Evolutionary conservation across 192 early-diverging fungal species (phyloP).

Genomic region (Chytriomyces sp.): DNA sequence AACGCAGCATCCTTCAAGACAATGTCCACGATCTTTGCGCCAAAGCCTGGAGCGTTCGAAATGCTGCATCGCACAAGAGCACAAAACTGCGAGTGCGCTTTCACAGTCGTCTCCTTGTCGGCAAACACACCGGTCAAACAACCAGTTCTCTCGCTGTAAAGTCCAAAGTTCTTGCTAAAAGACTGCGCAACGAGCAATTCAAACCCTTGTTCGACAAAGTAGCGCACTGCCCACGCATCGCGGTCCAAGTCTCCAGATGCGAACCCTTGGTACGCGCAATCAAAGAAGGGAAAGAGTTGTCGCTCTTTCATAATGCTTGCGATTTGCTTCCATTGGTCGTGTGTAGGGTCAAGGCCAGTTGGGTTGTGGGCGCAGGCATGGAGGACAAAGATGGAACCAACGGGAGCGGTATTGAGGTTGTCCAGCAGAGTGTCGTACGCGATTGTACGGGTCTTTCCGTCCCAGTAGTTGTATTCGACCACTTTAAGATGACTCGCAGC

Average conservation of each 20-base stretch:
- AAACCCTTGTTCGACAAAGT: conserved; percentile 90
- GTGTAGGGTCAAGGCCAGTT: conserved; percentile 95
- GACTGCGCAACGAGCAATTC: conserved; percentile 91
- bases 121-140: conserved; percentile 77
- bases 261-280: conserved; percentile 99
- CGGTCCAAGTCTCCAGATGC: conserved; percentile 88
- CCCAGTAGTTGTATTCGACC: conserved; percentile 88
- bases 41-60: conserved; percentile 89
- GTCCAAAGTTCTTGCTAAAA: conserved; percentile 98
- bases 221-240: conserved; percentile 91
- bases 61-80: conserved; percentile 81
- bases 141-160: conserved; percentile 92
- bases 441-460: conserved; percentile 75
- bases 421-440: conserved; percentile 78
- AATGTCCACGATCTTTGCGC: conserved; percentile 81
- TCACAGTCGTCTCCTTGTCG: conserved; percentile 51
- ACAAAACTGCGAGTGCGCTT: conserved; percentile 78
- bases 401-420: conserved; percentile 70
- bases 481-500: conserved; percentile 79
- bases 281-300: conserved; percentile 92
- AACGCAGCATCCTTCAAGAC: conserved; percentile 82
- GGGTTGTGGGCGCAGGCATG: conserved; percentile 99
- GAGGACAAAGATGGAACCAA: conserved; percentile 82
- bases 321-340: conserved; percentile 90
- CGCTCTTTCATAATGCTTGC: conserved; percentile 78